Evolutionary conservation across 2,329 filamentous ascomycete genomes (phyloP).

Genomic region (Arthrobotrys sphaeroides): DNA sequence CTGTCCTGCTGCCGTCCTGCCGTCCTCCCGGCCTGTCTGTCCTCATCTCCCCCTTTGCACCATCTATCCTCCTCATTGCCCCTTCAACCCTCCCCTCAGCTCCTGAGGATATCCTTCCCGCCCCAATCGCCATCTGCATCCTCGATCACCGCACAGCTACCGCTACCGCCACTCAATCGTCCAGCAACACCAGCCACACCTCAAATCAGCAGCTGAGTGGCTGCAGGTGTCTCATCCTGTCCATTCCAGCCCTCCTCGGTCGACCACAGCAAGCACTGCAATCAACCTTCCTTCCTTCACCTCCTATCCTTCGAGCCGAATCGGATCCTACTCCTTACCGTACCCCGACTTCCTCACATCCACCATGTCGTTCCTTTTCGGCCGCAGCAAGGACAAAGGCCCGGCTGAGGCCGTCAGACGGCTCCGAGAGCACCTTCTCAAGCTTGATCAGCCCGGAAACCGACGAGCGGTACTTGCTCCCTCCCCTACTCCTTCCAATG

Average conservation of each 20-base stretch:
- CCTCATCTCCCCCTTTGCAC: background rate
- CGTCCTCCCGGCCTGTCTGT: slow-evolving; percentile 11
- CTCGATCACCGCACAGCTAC: background rate
- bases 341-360: background rate
- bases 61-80: background rate
- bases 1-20: background rate
- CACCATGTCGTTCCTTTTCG: slow-evolving; percentile 76
- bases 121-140: background rate
- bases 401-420: slow-evolving; percentile 71
- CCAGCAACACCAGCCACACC: no score
- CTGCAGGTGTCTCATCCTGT: no score
- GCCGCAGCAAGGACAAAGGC: slow-evolving; percentile 70
- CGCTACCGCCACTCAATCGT: no score
- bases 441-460: slow-evolving; percentile 69
- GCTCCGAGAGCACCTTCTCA: slow-evolving; percentile 71
- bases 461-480: slow-evolving; percentile 68
- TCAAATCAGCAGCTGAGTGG: no score
- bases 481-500: slow-evolving; percentile 10
- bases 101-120: no score
- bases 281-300: background rate
- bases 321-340: no score
- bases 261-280: no score
- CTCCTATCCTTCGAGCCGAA: background rate
- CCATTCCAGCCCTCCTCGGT: no score
- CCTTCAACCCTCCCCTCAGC: background rate